Conservation (phyloP, 2,329 filamentous ascomycete species). For the Capronia coronata region DNA sequence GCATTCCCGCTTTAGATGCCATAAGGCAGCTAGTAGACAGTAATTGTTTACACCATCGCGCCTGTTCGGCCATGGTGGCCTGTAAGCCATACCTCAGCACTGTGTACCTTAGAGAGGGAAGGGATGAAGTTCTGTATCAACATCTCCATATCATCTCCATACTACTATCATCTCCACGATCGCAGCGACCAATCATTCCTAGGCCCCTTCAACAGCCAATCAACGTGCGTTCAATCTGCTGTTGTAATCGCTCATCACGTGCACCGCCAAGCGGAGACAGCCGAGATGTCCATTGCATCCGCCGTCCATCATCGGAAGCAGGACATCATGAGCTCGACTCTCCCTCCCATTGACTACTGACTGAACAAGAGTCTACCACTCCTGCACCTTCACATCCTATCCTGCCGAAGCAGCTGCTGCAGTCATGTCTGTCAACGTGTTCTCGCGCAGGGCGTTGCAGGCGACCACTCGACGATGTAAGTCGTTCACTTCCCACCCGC, state of each 20-base stretch:
- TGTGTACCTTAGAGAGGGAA: no score
- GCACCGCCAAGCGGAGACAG: constrained; percentile 12
- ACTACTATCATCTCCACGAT: no score
- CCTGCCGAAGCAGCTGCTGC: background rate
- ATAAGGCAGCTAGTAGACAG: no score
- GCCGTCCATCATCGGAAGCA: constrained; percentile 4
- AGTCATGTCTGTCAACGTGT: constrained; percentile 35
- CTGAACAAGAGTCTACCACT: background rate
- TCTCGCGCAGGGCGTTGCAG: constrained; percentile 44
- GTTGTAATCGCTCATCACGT: constrained; percentile 11
- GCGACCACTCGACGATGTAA: constrained; percentile 45
- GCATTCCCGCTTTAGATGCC: no score
- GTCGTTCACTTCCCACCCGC: constrained; percentile 27
- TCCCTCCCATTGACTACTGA: background rate
- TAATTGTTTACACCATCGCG: no score
- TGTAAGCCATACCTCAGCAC: no score
- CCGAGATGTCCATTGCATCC: constrained; percentile 7
- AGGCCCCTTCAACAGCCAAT: no score
- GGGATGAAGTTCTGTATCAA: no score
- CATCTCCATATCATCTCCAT: no score
- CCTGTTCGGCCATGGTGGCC: no score
- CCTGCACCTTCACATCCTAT: background rate
- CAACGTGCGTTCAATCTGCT: no score
- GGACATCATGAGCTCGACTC: constrained; percentile 1
- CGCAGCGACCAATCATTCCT: no score